Percentiles rank a stretch among this genome's conserved stretches.
Evolutionary conservation across 768 basidiomycete species (phyloP).

Genomic region (Podaxis pistillaris): DNA sequence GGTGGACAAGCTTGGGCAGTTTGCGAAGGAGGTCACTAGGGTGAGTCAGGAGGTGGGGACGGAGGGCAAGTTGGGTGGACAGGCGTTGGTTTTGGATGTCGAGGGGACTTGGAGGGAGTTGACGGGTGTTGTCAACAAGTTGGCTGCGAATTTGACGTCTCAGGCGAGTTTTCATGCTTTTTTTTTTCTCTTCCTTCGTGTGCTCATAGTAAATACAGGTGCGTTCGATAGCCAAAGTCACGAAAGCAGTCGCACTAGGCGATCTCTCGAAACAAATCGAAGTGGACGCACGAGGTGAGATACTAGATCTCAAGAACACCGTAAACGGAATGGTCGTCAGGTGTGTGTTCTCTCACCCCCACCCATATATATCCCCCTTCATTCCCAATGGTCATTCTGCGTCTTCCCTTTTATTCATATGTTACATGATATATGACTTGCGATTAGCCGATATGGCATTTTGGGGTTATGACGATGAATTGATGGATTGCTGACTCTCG

Average conservation of each 20-base stretch:
- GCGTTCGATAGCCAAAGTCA: constrained; percentile 87
- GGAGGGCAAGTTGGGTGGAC: constrained; percentile 84
- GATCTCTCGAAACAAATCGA: constrained; percentile 90
- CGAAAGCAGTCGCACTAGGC: constrained; percentile 90
- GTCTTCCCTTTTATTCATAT: background rate
- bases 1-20: constrained; percentile 71
- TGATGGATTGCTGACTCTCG: no score
- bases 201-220: constrained; percentile 35
- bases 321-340: constrained; percentile 60
- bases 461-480: background rate
- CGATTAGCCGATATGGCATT: background rate
- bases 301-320: constrained; percentile 73
- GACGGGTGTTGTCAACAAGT: constrained; percentile 79
- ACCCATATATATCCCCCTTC: background rate
- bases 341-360: constrained; percentile 18
- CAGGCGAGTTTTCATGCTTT: constrained; percentile 39
- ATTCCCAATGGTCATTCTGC: background rate
- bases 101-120: constrained; percentile 90
- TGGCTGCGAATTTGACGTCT: constrained; percentile 76
- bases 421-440: background rate
- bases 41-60: constrained; percentile 84
- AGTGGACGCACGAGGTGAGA: constrained; percentile 89
- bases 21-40: constrained; percentile 89
- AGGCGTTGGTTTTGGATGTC: constrained; percentile 82
- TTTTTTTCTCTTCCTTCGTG: constrained; percentile 3